Evolutionary conservation across 441 rosid species (phyloP).

Genomic region (Sinapis alba): DNA sequence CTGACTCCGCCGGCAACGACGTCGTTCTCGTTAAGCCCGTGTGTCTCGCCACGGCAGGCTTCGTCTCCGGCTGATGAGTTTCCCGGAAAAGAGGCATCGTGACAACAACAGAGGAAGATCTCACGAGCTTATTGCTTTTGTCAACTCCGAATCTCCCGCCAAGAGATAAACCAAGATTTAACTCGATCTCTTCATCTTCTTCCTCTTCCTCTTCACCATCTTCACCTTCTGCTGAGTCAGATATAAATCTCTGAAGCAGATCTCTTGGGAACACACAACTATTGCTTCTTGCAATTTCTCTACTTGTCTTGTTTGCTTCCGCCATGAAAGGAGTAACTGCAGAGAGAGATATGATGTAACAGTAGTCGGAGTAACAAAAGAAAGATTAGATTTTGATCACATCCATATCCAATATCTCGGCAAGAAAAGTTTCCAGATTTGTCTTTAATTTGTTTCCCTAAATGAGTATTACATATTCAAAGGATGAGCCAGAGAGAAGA

Average conservation of each 20-base stretch:
- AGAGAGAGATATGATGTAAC: constrained; percentile 25
- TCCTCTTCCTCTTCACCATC: constrained; percentile 46
- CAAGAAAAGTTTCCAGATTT: not conserved
- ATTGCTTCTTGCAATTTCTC: constrained; percentile 49
- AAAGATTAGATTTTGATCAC: constrained; percentile 37
- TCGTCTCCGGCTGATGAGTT: constrained; percentile 33
- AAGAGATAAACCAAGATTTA: constrained; percentile 86
- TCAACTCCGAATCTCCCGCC: constrained; percentile 96
- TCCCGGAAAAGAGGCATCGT: constrained; percentile 61
- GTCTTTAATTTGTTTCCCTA: constrained; percentile 11
- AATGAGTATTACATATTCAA: constrained; percentile 7
- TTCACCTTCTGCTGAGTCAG: constrained; percentile 42
- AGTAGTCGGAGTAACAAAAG: constrained; percentile 2
- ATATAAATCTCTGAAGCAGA: constrained; percentile 71
- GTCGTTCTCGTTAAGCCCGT: constrained; percentile 62
- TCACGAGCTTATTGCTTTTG: constrained; percentile 50
- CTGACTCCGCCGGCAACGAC: constrained; percentile 84
- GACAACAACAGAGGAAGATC: constrained; percentile 81
- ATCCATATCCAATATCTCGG: constrained; percentile 11
- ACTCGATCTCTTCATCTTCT: constrained; percentile 53
- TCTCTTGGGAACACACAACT: constrained; percentile 75
- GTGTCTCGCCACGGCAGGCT: constrained; percentile 5
- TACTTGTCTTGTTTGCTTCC: constrained; percentile 48
- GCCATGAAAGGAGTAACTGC: constrained; percentile 38
- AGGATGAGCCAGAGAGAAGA: constrained; percentile 31